A percentile compares a stretch with the other conserved stretches of the same genome.
Evolutionary conservation across 352 stramenopile species (phyloP).

Genomic region (Phytopythium kandeliae): DNA sequence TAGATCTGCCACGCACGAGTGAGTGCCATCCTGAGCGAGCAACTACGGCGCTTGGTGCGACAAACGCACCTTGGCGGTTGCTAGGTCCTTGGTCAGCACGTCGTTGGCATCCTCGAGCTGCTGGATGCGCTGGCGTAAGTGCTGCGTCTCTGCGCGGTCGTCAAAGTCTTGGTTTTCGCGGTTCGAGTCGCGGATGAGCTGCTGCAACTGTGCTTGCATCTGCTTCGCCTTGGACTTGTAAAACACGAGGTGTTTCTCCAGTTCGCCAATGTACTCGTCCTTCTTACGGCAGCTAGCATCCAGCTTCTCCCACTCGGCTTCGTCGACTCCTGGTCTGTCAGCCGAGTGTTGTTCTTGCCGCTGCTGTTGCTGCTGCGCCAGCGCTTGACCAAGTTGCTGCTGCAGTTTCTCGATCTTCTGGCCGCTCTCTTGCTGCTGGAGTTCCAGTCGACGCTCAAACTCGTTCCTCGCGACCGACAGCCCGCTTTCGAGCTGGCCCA

Average conservation of each 20-base stretch:
- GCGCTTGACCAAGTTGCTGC: constrained; percentile 33
- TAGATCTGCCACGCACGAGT: constrained; percentile 29
- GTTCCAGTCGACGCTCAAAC: constrained; percentile 60
- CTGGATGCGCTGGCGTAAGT: constrained; percentile 49
- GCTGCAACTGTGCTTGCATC: constrained; percentile 76
- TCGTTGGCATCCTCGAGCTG: constrained; percentile 77
- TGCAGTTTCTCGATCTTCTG: constrained; percentile 26
- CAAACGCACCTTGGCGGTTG: constrained; percentile 50
- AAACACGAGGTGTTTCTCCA: constrained; percentile 83
- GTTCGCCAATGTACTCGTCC: constrained; percentile 75
- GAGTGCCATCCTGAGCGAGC: neutral
- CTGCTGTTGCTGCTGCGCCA: constrained; percentile 5
- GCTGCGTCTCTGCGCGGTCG: constrained; percentile 13
- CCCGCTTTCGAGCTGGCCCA: constrained; percentile 59
- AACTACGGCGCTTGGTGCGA: too few relatives aligned
- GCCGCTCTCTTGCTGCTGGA: constrained; percentile 39
- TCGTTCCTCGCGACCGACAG: constrained; percentile 56
- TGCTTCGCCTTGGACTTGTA: constrained; percentile 87
- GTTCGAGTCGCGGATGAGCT: constrained; percentile 60
- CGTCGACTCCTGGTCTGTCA: constrained; percentile 4
- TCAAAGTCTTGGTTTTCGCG: constrained; percentile 11
- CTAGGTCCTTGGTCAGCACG: constrained; percentile 66
- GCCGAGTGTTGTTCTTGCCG: constrained; percentile 3
- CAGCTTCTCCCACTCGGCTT: constrained; percentile 67
- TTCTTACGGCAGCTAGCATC: constrained; percentile 71